These are phyloP conservation scores for Auricularia heimuer DNA, from an alignment of 768 basidiomycete genomes.

Conservation along the genomic window DNA sequence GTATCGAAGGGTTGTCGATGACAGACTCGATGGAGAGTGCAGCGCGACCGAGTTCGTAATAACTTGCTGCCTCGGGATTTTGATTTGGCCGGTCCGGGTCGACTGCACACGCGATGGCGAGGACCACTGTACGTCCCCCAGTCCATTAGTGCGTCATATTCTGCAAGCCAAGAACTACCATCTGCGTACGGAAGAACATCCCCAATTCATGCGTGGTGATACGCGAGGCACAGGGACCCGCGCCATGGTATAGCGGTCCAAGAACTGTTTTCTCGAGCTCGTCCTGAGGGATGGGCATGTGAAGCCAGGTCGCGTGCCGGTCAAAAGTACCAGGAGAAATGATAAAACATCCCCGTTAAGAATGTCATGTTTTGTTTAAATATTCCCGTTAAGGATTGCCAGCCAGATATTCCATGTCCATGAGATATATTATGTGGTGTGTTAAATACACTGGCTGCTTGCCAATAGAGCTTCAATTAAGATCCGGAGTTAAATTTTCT, in stretches of 20 bases:
- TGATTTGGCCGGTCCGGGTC: not conserved
- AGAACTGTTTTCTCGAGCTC: constrained; percentile 24
- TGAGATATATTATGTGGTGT: too few relatives aligned
- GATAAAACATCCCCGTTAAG: too few relatives aligned
- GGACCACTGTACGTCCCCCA: constrained; percentile 27
- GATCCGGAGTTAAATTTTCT: too few relatives aligned
- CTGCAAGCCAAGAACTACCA: too few relatives aligned
- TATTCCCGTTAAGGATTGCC: too few relatives aligned
- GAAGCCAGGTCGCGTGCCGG: not conserved
- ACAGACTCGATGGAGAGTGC: not conserved
- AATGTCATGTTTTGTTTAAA: too few relatives aligned
- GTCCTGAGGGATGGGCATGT: not conserved
- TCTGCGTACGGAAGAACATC: constrained; percentile 36
- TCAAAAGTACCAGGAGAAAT: too few relatives aligned
- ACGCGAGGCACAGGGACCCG: too few relatives aligned
- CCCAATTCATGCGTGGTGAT: constrained; percentile 29
- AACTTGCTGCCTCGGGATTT: not conserved
- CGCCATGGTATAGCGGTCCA: constrained; percentile 21
- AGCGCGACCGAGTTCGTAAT: not conserved
- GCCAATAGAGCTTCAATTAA: too few relatives aligned
- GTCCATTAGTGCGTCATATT: constrained; percentile 5
- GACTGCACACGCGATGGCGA: not conserved
- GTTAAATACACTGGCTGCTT: too few relatives aligned
- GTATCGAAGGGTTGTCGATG: not conserved
- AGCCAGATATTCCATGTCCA: too few relatives aligned